Evolutionary conservation across 2,329 filamentous ascomycete genomes (phyloP).

Genomic region (Epicoccum sorghinum): DNA sequence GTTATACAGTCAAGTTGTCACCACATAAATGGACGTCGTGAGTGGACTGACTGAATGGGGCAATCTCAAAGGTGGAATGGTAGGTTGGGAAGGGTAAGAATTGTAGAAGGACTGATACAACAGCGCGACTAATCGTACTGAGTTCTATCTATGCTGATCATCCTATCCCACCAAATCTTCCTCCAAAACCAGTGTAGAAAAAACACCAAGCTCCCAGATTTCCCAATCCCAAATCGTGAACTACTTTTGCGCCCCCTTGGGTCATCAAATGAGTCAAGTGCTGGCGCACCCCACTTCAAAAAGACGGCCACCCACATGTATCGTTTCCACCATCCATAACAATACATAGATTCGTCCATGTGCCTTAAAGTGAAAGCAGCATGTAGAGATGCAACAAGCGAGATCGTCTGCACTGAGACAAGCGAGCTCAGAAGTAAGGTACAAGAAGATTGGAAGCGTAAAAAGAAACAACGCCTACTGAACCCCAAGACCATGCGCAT

Average conservation of each 20-base stretch:
- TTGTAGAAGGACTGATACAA: no score
- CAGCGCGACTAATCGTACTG: no score
- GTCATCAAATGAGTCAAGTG: not conserved
- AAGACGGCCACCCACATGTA: not conserved
- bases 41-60: no score
- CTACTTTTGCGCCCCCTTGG: slow-evolving; percentile 7
- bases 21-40: no score
- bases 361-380: not conserved
- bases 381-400: slow-evolving; percentile 5
- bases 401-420: slow-evolving; percentile 5
- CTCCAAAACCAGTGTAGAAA: not conserved
- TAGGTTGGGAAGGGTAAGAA: no score
- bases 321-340: not conserved
- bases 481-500: slow-evolving; percentile 16
- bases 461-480: slow-evolving; percentile 11
- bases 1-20: no score
- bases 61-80: no score
- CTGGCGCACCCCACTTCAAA: no score
- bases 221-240: slow-evolving; percentile 1
- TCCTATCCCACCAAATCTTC: no score
- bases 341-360: slow-evolving; percentile 1
- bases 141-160: slow-evolving; percentile 5
- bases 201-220: slow-evolving; percentile 7
- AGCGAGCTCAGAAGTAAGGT: slow-evolving; percentile 24
- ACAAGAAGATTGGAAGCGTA: slow-evolving; percentile 27